Evolutionary conservation across 2,329 filamentous ascomycete species (phyloP), one percentile per base, ranked within the genome.

Genomic region (Sphaerulina musiva): DNA sequence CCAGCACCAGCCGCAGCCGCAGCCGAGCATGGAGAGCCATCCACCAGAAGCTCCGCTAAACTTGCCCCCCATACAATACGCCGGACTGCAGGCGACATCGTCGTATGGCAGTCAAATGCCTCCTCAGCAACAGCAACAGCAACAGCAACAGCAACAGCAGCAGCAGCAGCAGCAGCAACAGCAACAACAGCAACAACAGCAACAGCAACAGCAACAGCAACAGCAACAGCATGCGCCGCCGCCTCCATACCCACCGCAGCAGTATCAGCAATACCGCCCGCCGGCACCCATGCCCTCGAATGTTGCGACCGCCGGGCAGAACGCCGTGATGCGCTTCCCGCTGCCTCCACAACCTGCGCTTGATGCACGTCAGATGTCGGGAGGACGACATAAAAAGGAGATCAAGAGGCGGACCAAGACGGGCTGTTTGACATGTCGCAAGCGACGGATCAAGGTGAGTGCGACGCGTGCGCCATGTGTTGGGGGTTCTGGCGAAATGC

Each of bases 361-460:
- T 39, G 72, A 76, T 72, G 61, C 77, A 66, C 75, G 78, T 62
- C 56, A 59, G 17, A 76, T 84, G 69, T 80, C 80, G 20, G 80
- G 81, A 56, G 80, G 80, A 46, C 76, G 83, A 64, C 82, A 86
- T 69, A 82, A 82, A 71, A 84, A 86, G 73, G 84, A 89, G 72
- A 86, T 88, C 69, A 88, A 88, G 74, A 78, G 85, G 62, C 78
- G 85, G 67, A 88, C 85, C 36, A 69, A 69, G 61, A 68, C 67
- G 10, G 67, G 67, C n/a, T 88, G 85, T 71, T 57, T 78, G 69
- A 78, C 75, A 20, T 78, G 75, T 73, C 72, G 75, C 59, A 78
- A 77, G 62, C 76, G 85, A 64, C 77, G 85, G 73, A 88, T 88
- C 71, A 88, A 88, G 83, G 85, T 87, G 51, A 71, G 79, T 74